Conservation (phyloP, 2,329 filamentous ascomycete species). For the Pseudogymnoascus sp. region DNA sequence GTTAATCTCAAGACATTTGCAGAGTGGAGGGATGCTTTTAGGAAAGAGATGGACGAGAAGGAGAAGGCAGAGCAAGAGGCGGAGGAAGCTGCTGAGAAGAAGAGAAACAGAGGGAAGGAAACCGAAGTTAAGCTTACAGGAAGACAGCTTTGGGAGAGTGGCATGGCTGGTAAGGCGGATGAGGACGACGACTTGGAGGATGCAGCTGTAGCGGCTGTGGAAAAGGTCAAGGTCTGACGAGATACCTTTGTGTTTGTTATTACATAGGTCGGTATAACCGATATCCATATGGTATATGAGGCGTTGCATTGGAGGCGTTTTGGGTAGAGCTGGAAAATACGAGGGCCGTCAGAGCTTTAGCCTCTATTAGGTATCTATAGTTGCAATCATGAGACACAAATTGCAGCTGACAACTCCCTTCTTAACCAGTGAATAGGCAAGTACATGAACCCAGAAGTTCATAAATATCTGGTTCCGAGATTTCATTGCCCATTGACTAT, state of each 20-base stretch:
- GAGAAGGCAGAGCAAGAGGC: conserved; percentile 59
- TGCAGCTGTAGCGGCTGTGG: conserved; percentile 49
- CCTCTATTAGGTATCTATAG: background rate
- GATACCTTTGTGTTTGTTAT: conserved; percentile 17
- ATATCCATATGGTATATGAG: conserved; percentile 13
- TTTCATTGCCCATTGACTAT: background rate
- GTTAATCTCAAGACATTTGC: conserved; percentile 83
- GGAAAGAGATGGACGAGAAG: conserved; percentile 70
- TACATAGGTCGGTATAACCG: conserved; percentile 9
- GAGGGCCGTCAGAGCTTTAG: background rate
- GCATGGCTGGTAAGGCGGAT: conserved; percentile 57
- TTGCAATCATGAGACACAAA: conserved; percentile 9
- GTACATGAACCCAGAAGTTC: background rate
- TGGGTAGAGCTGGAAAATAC: conserved; percentile 5
- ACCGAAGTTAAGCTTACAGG: conserved; percentile 62
- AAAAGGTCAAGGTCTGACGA: conserved; percentile 61
- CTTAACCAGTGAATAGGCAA: background rate
- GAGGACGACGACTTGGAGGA: conserved; percentile 57
- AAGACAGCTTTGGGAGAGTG: conserved; percentile 69
- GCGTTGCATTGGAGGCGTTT: conserved; percentile 26
- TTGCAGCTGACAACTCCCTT: background rate
- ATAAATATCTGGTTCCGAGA: background rate
- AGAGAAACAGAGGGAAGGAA: conserved; percentile 67
- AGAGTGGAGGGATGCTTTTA: conserved; percentile 71
- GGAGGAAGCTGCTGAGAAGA: conserved; percentile 72